A percentile compares a stretch with the other conserved stretches of the same genome.
phyloP scores from a whole-genome alignment of 2,329 filamentous ascomycete species.

The Xylariomycetidae sp. region DNA sequence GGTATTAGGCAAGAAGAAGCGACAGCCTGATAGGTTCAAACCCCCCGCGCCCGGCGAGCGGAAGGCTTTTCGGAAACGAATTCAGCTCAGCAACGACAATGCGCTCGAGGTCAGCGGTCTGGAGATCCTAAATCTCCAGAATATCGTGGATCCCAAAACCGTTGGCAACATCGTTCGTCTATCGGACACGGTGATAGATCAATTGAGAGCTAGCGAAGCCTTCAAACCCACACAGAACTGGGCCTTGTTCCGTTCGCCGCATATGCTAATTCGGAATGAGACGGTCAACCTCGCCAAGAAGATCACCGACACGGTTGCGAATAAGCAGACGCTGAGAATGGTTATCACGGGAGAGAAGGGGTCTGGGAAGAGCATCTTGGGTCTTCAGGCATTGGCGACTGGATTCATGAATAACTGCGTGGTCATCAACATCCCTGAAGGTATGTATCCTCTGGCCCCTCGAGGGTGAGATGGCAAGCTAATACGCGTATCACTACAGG shows the following conservation, averaged over 20 bases:
- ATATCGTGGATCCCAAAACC: conserved; percentile 49
- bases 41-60: conserved; percentile 72
- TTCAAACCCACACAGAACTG: conserved; percentile 91
- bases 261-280: conserved; percentile 72
- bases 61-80: conserved; percentile 80
- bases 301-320: conserved; percentile 52
- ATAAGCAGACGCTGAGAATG: conserved; percentile 54
- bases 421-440: conserved; percentile 84
- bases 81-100: conserved; percentile 91
- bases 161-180: conserved; percentile 66
- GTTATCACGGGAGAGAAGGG: conserved; percentile 70
- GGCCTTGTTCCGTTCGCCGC: conserved; percentile 78
- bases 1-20: conserved; percentile 46
- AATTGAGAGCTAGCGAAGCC: conserved; percentile 75
- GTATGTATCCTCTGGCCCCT: conserved; percentile 43
- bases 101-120: conserved; percentile 73
- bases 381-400: conserved; percentile 79
- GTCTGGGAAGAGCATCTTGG: conserved; percentile 80
- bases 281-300: conserved; percentile 65
- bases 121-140: conserved; percentile 52
- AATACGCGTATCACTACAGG: conserved; percentile 35
- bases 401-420: conserved; percentile 82
- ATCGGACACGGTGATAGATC: conserved; percentile 67
- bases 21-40: conserved; percentile 41
- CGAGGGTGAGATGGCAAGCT: conserved; percentile 1